Evolutionary conservation across 2,329 filamentous ascomycete species (phyloP).

Genomic region (Alternaria sp.): DNA sequence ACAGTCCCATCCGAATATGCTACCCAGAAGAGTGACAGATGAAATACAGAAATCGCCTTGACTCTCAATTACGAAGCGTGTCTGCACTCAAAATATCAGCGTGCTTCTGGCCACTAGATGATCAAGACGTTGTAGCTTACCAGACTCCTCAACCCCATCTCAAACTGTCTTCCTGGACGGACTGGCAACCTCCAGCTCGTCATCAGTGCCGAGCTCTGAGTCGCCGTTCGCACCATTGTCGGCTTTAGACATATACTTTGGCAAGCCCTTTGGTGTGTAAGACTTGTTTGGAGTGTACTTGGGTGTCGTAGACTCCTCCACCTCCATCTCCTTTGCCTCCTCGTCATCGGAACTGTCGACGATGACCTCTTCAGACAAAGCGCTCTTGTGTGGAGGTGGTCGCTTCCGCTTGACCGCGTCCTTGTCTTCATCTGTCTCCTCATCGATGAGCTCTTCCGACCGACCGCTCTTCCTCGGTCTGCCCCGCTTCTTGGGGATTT

Average conservation of each 20-base stretch:
- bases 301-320: conserved; percentile 5
- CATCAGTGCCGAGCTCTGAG: not conserved
- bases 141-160: not conserved
- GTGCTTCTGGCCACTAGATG: not conserved
- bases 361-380: conserved; percentile 30
- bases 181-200: conserved; percentile 7
- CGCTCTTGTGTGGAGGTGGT: conserved; percentile 29
- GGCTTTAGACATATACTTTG: not conserved
- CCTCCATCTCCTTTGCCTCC: conserved; percentile 8
- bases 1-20: not conserved
- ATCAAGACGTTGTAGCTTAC: conserved; percentile 6
- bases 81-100: conserved; percentile 6
- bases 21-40: not conserved
- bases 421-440: conserved; percentile 23
- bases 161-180: conserved; percentile 5
- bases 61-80: not conserved
- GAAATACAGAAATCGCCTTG: not conserved
- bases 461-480: conserved; percentile 34
- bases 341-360: conserved; percentile 25
- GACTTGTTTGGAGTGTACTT: conserved; percentile 8
- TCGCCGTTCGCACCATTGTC: not conserved
- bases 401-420: conserved; percentile 24
- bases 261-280: conserved; percentile 12
- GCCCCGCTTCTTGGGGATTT: conserved; percentile 29
- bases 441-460: conserved; percentile 29